Evolutionary conservation across 1,284 basidiomycete genomes (phyloP), one percentile per base, ranked within the genome.

Genomic region (Cryptococcus hybrid): DNA sequence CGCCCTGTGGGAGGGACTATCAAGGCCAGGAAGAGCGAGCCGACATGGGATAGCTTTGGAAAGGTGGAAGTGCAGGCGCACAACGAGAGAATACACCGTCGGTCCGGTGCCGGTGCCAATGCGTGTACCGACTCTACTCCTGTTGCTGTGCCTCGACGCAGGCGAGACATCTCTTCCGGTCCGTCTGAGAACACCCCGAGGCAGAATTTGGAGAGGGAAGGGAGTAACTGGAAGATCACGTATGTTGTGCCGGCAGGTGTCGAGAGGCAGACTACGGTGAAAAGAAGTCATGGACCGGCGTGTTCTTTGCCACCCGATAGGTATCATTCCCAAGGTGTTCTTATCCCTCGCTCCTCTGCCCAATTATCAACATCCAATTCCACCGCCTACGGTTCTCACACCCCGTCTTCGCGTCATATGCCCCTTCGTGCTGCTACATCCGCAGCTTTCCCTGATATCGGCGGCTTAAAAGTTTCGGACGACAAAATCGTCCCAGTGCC

Each of bases 41-140:
- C 62, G 3, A 68, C 71, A 1, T 76, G 74, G 74, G 74, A 76
- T 51, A 59, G 65, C 13, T 71, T 72, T 46, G 74, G 69, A 30
- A 63, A 61, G 54, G 61, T 69, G 24, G 68, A 65, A 37, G 59
- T 72, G n/a, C 53, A 64, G 13, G 64, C 60, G 36, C 53, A 56
- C 47, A 52, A 60, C 42, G 51, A 52, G 40, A 12, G 42, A 45
- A 24, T 35, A 18, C 38, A 18, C 18, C 18, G 35, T 35, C 50
- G 15, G 38, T 12, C 47, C 24, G 15, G 36, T 18, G 34, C 40
- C 34, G n/a, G 37, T 39, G 40, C 13, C n/a, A 37, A 46, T 24
- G 48, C 48, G 47, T 51, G 8, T 34, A 35, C 30, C 35, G 46
- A 55, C 30, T 24, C 54, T 15, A 53, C 34, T 12, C 52, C 63